A percentile compares a stretch with the other conserved stretches of the same genome.
Conservation (phyloP, 139 green algal species). For the Chlamydomonas schloesseri region DNA sequence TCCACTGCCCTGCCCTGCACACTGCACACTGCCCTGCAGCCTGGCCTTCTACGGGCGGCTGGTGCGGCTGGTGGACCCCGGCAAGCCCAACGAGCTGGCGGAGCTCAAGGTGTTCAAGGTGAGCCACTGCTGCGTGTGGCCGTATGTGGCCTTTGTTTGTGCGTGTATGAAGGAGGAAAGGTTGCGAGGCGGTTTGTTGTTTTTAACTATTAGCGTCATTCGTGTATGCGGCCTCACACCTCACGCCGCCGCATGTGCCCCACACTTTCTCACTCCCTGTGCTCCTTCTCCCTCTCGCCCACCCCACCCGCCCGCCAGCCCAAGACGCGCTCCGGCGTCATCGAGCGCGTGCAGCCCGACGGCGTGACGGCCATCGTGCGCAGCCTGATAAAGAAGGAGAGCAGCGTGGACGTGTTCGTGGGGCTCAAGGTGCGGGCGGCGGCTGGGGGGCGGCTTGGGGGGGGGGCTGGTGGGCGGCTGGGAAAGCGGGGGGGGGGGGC, state of each 20-base stretch:
- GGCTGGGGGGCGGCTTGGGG: not conserved
- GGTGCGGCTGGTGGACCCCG: conserved; percentile 57
- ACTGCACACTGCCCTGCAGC: conserved; percentile 36
- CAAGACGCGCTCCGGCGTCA: conserved; percentile 81
- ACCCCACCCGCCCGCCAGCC: no score
- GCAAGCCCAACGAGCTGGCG: conserved; percentile 55
- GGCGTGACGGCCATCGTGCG: conserved; percentile 81
- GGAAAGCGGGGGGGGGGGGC: not conserved
- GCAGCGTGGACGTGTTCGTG: conserved; percentile 85
- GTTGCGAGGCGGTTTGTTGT: not conserved
- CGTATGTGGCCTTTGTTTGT: no score
- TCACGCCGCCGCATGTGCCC: no score
- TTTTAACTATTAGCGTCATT: no score
- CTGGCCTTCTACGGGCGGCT: conserved; percentile 92
- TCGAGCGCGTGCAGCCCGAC: conserved; percentile 83
- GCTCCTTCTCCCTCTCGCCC: no score
- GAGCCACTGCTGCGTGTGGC: no score
- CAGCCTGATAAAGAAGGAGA: conserved; percentile 96
- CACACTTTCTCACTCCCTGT: no score
- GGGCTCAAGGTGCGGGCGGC: conserved; percentile 66
- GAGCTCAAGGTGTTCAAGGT: conserved; percentile 83
- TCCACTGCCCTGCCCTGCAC: not conserved
- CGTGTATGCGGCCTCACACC: no score
- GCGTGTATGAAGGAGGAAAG: no score
- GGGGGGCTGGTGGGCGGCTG: no score